These are phyloP conservation scores for Saturnispora silvae DNA, from an alignment of 805 yeast species.

Conservation along the genomic window DNA sequence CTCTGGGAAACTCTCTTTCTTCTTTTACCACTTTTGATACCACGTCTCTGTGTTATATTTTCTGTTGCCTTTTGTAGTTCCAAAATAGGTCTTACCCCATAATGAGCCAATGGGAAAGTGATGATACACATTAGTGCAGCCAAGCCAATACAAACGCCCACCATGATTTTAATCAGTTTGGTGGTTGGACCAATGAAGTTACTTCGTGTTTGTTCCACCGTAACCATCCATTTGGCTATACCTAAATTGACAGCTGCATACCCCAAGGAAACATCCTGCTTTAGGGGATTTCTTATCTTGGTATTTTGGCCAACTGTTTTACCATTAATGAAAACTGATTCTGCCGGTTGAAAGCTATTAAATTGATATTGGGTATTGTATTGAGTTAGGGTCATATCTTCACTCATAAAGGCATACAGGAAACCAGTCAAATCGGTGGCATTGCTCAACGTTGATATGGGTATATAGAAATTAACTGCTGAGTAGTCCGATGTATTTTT, in stretches of 20 bases:
- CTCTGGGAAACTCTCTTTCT: slow-evolving; percentile 5
- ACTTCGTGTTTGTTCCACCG: slow-evolving; percentile 51
- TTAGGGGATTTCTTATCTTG: slow-evolving; percentile 28
- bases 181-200: slow-evolving; percentile 53
- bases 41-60: slow-evolving; percentile 39
- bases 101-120: slow-evolving; percentile 78
- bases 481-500: slow-evolving; percentile 26
- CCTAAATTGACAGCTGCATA: slow-evolving; percentile 35
- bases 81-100: slow-evolving; percentile 76
- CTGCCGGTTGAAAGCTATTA: slow-evolving; percentile 17
- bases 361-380: slow-evolving; percentile 8
- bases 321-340: slow-evolving; percentile 11
- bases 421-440: slow-evolving; percentile 26
- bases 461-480: slow-evolving; percentile 19
- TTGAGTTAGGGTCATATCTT: not conserved
- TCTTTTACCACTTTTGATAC: slow-evolving; percentile 16
- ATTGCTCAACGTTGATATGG: slow-evolving; percentile 17
- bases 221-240: slow-evolving; percentile 57
- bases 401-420: slow-evolving; percentile 34
- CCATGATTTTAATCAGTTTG: slow-evolving; percentile 53
- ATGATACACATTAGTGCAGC: slow-evolving; percentile 63
- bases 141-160: slow-evolving; percentile 69
- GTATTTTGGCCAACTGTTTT: slow-evolving; percentile 33
- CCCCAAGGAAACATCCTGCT: slow-evolving; percentile 43
- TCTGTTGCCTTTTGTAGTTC: slow-evolving; percentile 77